Evolutionary conservation across 2,329 filamentous ascomycete species (phyloP).

Genomic region (Hymenoscyphus scutula): DNA sequence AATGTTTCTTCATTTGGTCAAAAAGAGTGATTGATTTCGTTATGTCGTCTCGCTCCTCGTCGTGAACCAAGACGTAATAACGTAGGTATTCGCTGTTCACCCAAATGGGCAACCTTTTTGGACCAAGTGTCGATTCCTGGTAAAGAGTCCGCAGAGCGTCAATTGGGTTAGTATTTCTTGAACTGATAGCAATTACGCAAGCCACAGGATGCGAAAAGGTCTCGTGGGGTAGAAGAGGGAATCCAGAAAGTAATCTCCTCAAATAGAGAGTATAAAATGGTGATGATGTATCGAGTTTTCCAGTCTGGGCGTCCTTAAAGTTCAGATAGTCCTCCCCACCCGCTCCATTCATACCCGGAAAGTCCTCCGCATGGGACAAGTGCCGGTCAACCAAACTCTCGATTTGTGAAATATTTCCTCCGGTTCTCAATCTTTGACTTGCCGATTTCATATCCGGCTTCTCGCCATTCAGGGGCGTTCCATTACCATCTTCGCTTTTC

Average conservation of each 20-base stretch:
- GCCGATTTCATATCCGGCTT: slow-evolving; percentile 18
- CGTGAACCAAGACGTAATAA: slow-evolving; percentile 95
- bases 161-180: slow-evolving; percentile 77
- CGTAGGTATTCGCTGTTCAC: slow-evolving; percentile 88
- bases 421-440: slow-evolving; percentile 34
- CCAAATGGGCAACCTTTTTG: slow-evolving; percentile 74
- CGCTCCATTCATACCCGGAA: slow-evolving; percentile 25
- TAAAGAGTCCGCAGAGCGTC: slow-evolving; percentile 85
- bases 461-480: slow-evolving; percentile 24
- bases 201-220: slow-evolving; percentile 94
- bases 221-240: slow-evolving; percentile 79
- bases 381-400: slow-evolving; percentile 80
- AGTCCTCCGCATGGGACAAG: slow-evolving; percentile 68
- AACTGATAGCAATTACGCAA: slow-evolving; percentile 92
- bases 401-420: slow-evolving; percentile 62
- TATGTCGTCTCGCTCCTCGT: slow-evolving; percentile 94
- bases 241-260: slow-evolving; percentile 74
- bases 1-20: slow-evolving; percentile 99
- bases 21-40: slow-evolving; percentile 84
- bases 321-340: slow-evolving; percentile 38
- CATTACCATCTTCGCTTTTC: slow-evolving; percentile 34
- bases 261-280: slow-evolving; percentile 86
- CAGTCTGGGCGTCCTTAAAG: slow-evolving; percentile 35
- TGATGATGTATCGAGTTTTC: slow-evolving; percentile 49
- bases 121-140: slow-evolving; percentile 75